Conservation (phyloP, 2,329 filamentous ascomycete species). For the Sporothrix luriei region DNA sequence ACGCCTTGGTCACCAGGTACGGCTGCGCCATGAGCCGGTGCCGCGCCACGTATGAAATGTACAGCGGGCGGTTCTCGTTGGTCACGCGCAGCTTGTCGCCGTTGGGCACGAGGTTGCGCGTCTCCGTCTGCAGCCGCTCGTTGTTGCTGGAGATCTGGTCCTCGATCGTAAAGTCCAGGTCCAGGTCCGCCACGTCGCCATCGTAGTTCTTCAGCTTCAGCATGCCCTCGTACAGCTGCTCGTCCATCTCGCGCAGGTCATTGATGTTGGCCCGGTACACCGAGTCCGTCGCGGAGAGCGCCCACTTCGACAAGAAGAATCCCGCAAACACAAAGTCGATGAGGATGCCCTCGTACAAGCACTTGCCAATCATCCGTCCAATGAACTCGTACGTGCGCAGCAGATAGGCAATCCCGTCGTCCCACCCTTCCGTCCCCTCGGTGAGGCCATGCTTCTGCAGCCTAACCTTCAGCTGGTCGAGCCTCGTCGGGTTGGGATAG, state of each 20-base stretch:
- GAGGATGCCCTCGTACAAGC: constrained; percentile 93
- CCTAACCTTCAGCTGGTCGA: constrained; percentile 68
- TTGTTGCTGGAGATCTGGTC: constrained; percentile 61
- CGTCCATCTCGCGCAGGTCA: constrained; percentile 88
- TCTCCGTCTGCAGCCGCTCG: constrained; percentile 62
- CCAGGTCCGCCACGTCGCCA: constrained; percentile 77
- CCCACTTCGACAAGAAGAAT: constrained; percentile 97
- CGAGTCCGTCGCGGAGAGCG: constrained; percentile 63
- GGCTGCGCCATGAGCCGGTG: constrained; percentile 84
- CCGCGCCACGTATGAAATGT: constrained; percentile 87
- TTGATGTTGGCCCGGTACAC: constrained; percentile 91
- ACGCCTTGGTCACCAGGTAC: constrained; percentile 78
- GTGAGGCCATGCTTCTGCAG: constrained; percentile 55
- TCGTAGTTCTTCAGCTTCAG: constrained; percentile 79
- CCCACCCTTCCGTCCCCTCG: constrained; percentile 61
- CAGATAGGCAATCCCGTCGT: constrained; percentile 60
- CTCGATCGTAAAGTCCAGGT: constrained; percentile 85
- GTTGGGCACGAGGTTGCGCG: constrained; percentile 73
- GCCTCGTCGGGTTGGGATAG: constrained; percentile 80
- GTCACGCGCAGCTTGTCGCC: constrained; percentile 80
- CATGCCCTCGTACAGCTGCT: constrained; percentile 85
- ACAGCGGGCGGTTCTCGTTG: constrained; percentile 89
- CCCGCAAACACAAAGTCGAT: constrained; percentile 90
- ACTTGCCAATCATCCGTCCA: constrained; percentile 91
- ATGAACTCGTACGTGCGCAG: constrained; percentile 85